Evolutionary conservation across 441 rosid species (phyloP), one percentile per base, ranked within the genome.

Genomic region (Hura crepitans): DNA sequence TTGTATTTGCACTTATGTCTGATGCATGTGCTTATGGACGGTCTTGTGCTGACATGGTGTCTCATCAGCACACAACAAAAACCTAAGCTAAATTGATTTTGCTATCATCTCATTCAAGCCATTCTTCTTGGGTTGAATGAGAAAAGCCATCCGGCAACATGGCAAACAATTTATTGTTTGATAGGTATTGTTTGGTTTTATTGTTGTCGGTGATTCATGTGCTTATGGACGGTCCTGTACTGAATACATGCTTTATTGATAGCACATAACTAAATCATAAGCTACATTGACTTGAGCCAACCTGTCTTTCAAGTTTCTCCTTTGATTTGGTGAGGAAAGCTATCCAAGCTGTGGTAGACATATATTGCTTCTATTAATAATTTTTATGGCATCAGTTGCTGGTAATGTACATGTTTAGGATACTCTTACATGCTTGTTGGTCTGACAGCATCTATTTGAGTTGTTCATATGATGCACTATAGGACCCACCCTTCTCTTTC

Each of bases 191-290:
- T 56, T 28, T 56, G 61, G 61, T 28, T 28, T 13, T 56, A 6
- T 28, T 56, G 9, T 22, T 53, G n/a, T 23, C 28, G 39, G 37
- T 27, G 37, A 28, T 56, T 25, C 14, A 56, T 53, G 80, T 78
- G 86, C 83, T 78, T 80, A 71, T 74, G 37, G 81, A 76, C 78
- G 76, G 73, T 82, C 82, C 76, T 69, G 83, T 83, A 81, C 79
- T 81, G 75, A 66, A 64, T 17, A 50, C 57, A 39, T 74, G 30
- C 33, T 60, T 14, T n/a, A 23, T 42, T 67, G 50, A 80, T 77
- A 74, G 84, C 77, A 73, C 82, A 58, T 65, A 83, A 85, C 89
- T 71, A 68, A 69, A 73, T 66, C 83, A 79, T 82, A 82, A 85
- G 85, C 85, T 75, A 78, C 59, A 79, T 20, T 61, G 27, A 62